Evolutionary conservation across 768 basidiomycete genomes (phyloP), one percentile per base, ranked within the genome.

Genomic region (Termitomyces sp.): DNA sequence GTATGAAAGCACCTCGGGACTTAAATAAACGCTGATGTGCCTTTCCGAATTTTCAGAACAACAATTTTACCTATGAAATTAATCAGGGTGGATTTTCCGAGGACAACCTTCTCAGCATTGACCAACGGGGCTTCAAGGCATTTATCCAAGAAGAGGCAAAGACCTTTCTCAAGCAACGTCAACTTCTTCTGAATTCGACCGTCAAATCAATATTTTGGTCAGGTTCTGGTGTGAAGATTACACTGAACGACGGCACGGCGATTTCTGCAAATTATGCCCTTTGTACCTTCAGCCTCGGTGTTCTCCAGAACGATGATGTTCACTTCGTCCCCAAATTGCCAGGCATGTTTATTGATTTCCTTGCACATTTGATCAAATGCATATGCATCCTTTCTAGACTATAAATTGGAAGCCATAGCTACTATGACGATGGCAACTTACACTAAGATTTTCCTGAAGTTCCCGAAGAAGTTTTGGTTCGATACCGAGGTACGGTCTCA

Each of bases 271-370:
- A 85, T 50, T 82, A 84, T 63, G 83, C 79, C 3, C 63, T 88
- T 28, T 81, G 79, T 58, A 88, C 87, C 0, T 88, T 88, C 68
- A 87, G 85, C 57, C 64, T 85, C 1, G 87, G 87, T 0, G 87
- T 88, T 7, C 70, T 88, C 52, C 87, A 88, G 68, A 73, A 84
- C 54, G 69, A 76, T 30, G 84, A 86, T 56, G 79, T 88, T 5
- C 55, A 50, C 3, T 88, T 85, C 59, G 62, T 75, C 41, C 86
- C 86, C 2, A 22, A 68, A 9, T 64, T 87, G 19, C 86, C 85
- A 28, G 62, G 70, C 66, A 56, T 44, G 66, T 32, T n/a, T 24
- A 32, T 35, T 11, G 15, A 15, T 37, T 37, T 17, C 15, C 17
- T 37, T 35, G 19, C 22, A 12, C 0, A 9, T 14, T 38, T 42